phyloP scores from a whole-genome alignment of 257 asterid species.

The Scutellaria galericulata region DNA sequence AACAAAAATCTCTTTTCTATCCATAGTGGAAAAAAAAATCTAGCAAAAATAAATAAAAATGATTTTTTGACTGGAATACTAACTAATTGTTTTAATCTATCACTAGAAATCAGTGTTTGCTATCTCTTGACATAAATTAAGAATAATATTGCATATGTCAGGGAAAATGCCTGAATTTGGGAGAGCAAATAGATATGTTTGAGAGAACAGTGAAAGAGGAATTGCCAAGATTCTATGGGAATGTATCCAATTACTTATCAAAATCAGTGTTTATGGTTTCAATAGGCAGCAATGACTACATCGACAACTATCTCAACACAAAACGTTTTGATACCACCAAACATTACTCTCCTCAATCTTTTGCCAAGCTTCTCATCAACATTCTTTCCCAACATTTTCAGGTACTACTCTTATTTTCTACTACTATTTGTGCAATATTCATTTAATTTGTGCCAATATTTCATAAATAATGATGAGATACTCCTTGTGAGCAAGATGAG shows the following conservation, averaged over 20 bases:
- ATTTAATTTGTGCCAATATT: too few species aligned
- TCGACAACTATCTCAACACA: neutral
- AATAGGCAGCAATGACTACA: slow-evolving; percentile 16
- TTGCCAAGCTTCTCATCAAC: slow-evolving; percentile 1
- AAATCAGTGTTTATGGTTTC: neutral
- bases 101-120: too few species aligned
- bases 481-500: too few species aligned
- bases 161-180: slow-evolving; percentile 21
- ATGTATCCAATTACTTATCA: neutral
- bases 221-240: neutral
- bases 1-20: too few species aligned
- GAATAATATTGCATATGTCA: neutral
- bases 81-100: too few species aligned
- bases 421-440: too few species aligned
- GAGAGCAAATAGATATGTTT: neutral
- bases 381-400: neutral
- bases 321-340: neutral
- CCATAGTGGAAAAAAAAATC: too few species aligned
- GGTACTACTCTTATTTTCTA: neutral
- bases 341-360: slow-evolving; percentile 1
- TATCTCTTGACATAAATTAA: too few species aligned
- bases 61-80: too few species aligned
- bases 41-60: too few species aligned
- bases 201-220: slow-evolving; percentile 13
- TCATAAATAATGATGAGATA: too few species aligned